Percentiles rank a stretch among this genome's conserved stretches.
These are phyloP conservation scores for Ulota crispa DNA, from an alignment of 225 moss, liverwort and hornwort genomes.

Conservation along the genomic window DNA sequence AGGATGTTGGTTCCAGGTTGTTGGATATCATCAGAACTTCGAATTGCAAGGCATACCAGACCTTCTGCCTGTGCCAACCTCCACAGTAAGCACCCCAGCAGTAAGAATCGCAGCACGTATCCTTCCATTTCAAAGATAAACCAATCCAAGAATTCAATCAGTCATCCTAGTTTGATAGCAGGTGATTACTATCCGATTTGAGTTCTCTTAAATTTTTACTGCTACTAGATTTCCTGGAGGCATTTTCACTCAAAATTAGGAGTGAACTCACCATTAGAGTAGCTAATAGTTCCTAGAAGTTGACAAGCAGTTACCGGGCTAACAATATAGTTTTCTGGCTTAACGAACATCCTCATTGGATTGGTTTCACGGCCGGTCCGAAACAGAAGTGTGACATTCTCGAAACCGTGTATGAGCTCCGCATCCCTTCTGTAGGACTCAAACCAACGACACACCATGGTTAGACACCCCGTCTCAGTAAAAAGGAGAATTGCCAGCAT, in stretches of 20 bases:
- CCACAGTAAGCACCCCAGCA: background rate
- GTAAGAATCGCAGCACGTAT: background rate
- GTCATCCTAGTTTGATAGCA: background rate
- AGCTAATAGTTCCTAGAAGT: background rate
- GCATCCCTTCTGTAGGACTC: background rate
- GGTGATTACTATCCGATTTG: background rate
- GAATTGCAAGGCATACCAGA: slow-evolving; percentile 51
- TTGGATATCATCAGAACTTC: slow-evolving; percentile 29
- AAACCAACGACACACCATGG: background rate
- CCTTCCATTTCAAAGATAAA: too few species aligned
- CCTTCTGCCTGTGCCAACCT: slow-evolving; percentile 36
- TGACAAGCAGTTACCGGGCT: slow-evolving; percentile 23
- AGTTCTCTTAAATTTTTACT: background rate
- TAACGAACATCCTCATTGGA: slow-evolving; percentile 26
- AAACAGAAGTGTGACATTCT: slow-evolving; percentile 17
- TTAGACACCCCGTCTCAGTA: background rate
- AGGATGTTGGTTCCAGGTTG: slow-evolving; percentile 42
- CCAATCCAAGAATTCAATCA: background rate
- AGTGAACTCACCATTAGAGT: background rate
- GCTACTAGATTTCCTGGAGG: background rate
- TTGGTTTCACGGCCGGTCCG: background rate
- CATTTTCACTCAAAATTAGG: background rate
- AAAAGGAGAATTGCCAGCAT: background rate
- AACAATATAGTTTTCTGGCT: slow-evolving; percentile 38
- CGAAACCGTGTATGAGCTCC: slow-evolving; percentile 27